Base-by-base conservation (phyloP, 192 early-diverging fungal species). In the Coemansia sp. region DNA sequence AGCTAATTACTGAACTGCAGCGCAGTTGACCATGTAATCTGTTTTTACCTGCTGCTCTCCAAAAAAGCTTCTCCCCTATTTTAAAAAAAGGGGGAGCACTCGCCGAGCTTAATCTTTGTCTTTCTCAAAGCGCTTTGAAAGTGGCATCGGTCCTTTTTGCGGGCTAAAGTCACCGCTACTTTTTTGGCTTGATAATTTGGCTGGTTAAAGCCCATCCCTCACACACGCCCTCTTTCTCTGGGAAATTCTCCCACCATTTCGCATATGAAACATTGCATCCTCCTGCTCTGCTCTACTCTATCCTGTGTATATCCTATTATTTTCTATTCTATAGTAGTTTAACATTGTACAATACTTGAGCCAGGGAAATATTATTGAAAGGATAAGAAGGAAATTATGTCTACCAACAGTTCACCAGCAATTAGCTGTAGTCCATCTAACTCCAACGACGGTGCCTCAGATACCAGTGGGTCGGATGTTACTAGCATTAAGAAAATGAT, bases 1-100 rank as follows among this genome's bases (percentile, higher is more conserved):
- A 71, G 58, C 65, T 81, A 5, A 73, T 81, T 16, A 62, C 62
- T 18, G 72, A 74, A 8, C 27, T 81, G 34, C 78, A 74, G 30
- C 38, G 53, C 26, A 48, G 49, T 4, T 48, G 41, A 58, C 24
- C 50, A 52, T 5, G 23, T 0, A 24, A 44, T 44, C 14, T 14
- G 0, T 44, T 22, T 52, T 6, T 22, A 19, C 27, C 30, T 55
- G 26, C 27, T 28, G 10, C 16, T 55, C 4, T n/a, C 14, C 54
- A 28, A 18, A 30, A 16, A 44, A 3, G 14, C 38, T 3, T 44
- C 16, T 44, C 9, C 16, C 38, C 14, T 9, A 16, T 44, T 16
- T 44, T 44, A 14, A 16, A 16, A 44, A 44, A 44, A 44, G 12
- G 38, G 12, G 5, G 38, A 9, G 6, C 38, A 44, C 38, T 44